These are phyloP conservation scores for Boletus edulis DNA, from an alignment of 768 basidiomycete genomes.

Conservation along the genomic window DNA sequence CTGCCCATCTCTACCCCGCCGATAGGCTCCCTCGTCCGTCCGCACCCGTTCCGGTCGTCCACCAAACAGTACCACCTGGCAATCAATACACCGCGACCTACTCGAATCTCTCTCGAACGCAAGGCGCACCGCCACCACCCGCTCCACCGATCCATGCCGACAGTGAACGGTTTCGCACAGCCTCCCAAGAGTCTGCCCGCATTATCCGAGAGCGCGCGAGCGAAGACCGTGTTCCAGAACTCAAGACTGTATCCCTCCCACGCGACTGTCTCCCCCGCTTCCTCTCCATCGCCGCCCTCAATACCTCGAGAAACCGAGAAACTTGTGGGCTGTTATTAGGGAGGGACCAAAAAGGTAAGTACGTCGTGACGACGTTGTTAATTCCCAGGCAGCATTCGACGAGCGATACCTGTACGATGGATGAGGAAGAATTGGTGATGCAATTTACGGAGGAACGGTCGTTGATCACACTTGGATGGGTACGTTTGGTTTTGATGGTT, in stretches of 20 bases:
- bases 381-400: constrained; percentile 89
- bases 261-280: constrained; percentile 73
- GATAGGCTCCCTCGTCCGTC: constrained; percentile 37
- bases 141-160: constrained; percentile 23
- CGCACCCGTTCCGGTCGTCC: constrained; percentile 14
- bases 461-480: constrained; percentile 90
- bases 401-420: constrained; percentile 91
- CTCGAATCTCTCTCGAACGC: constrained; percentile 27
- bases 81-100: constrained; percentile 22
- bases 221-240: constrained; percentile 39
- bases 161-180: constrained; percentile 29
- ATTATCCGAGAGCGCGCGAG: constrained; percentile 28
- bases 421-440: constrained; percentile 83
- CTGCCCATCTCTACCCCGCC: constrained; percentile 30
- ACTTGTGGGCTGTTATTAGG: constrained; percentile 87
- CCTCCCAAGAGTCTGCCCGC: constrained; percentile 35
- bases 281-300: constrained; percentile 70
- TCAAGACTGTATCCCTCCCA: constrained; percentile 69
- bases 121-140: constrained; percentile 21
- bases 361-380: constrained; percentile 73
- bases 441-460: constrained; percentile 79
- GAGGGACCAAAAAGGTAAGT: constrained; percentile 57
- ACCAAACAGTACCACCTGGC: constrained; percentile 2
- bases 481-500: constrained; percentile 35
- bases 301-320: constrained; percentile 77